Conservation (phyloP, 1,139 yeast species). For the Geotrichum bryndzae region DNA sequence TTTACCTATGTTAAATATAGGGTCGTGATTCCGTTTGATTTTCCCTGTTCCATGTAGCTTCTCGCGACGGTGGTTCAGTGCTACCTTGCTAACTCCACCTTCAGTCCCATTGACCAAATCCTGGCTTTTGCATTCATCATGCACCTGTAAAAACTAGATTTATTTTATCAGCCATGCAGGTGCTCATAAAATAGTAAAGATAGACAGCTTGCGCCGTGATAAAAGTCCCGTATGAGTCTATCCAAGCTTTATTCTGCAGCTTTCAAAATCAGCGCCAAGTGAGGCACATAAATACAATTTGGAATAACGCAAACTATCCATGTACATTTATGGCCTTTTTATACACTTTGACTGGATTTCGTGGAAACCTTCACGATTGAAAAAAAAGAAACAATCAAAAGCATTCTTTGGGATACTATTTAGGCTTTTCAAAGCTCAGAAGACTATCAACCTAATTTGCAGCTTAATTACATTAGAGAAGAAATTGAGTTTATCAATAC, state of each 20-base stretch:
- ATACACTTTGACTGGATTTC: neutral
- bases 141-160: neutral
- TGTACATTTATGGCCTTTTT: too few species aligned
- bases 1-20: too few species aligned
- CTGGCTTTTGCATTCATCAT: neutral
- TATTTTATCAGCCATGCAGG: neutral
- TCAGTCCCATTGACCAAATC: neutral
- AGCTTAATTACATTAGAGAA: too few species aligned
- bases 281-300: neutral
- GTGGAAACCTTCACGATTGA: too few species aligned
- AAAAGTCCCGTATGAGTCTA: neutral
- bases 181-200: too few species aligned
- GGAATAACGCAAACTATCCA: neutral
- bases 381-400: too few species aligned
- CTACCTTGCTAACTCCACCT: neutral
- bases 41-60: neutral
- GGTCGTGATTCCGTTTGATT: neutral
- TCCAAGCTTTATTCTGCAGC: neutral
- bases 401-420: too few species aligned
- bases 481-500: too few species aligned
- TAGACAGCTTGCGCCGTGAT: neutral
- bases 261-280: neutral
- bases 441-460: too few species aligned
- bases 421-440: too few species aligned
- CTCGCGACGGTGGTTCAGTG: neutral